Base-by-base conservation (phyloP, 345 rosid species). In the Gossypium stocksii region DNA sequence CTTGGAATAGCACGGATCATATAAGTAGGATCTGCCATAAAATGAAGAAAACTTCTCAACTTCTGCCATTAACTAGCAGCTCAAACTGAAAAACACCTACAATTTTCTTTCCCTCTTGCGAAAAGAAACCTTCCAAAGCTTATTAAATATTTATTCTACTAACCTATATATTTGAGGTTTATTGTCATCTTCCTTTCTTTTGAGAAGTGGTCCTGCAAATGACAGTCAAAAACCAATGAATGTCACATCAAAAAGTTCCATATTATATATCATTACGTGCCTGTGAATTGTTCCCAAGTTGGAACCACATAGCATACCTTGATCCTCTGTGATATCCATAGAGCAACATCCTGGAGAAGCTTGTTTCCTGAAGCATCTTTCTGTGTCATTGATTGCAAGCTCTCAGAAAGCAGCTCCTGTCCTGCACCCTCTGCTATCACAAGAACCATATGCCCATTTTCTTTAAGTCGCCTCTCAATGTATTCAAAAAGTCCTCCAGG, bases 371-470 rank as follows among this genome's bases (percentile, higher is more conserved):
- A 92, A 43, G 97, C 97, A 75, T 92, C 97, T 77, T 85, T 79
- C 25, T 68, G 78, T 25, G 78, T 78, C 59, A 69, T 80, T 53
- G 85, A 78, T n/a, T 87, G 85, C 76, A 80, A 77, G 79, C 85
- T 83, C 79, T 89, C 82, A 22, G 85, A 76, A 74, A 90, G 77
- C 62, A 89, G 80, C 56, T 92, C 96, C 53, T 92, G 93, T 68
- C 93, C 97, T 20, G 93, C 92, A 46, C 96, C 96, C 84, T 92
- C 95, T 17, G 97, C 95, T 64, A 92, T 80, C 78, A 92, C 97
- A 74, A 90, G 84, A 71, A 92, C 96, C 93, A 90, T 87, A 81
- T 92, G 97, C 48, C 97, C 91, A 19, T 77, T 70, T 70, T 90
- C 97, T 77, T 89, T 90, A 16, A 90, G 83, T 41, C 90, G 81